phyloP scores from a whole-genome alignment of 108 stramenopile species.

The Cyclotella cryptica region DNA sequence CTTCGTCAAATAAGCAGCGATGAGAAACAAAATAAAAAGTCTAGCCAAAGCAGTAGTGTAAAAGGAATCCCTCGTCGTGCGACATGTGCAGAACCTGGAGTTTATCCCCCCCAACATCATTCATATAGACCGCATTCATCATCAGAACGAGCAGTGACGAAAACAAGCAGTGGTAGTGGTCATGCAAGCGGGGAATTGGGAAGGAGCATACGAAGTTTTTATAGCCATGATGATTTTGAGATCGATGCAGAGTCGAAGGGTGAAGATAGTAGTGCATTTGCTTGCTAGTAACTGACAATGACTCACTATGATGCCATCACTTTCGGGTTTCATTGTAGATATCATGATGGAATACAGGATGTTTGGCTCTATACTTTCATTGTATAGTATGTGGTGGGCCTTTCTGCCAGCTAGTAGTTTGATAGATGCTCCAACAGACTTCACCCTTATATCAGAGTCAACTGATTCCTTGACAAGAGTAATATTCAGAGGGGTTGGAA shows the following conservation, averaged over 20 bases:
- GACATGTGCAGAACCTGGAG: not conserved
- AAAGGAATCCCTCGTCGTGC: not conserved
- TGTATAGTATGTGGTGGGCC: too few species aligned
- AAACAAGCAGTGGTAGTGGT: not conserved
- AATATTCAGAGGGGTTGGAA: too few species aligned
- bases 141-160: not conserved
- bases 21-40: too few species aligned
- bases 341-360: too few species aligned
- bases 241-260: not conserved
- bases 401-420: too few species aligned
- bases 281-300: not conserved
- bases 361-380: too few species aligned
- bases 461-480: too few species aligned
- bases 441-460: too few species aligned
- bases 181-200: not conserved
- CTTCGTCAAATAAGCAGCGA: not conserved
- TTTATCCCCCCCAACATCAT: not conserved
- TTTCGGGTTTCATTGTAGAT: not conserved
- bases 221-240: not conserved
- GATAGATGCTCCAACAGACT: too few species aligned
- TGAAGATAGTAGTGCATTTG: conserved; percentile 11
- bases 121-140: not conserved
- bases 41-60: not conserved
- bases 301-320: not conserved
- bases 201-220: conserved; percentile 2